Percentiles rank a stretch among this genome's conserved stretches.
Conservation (phyloP, 176 grass and related monocot species). For the Triticum turgidum region DNA sequence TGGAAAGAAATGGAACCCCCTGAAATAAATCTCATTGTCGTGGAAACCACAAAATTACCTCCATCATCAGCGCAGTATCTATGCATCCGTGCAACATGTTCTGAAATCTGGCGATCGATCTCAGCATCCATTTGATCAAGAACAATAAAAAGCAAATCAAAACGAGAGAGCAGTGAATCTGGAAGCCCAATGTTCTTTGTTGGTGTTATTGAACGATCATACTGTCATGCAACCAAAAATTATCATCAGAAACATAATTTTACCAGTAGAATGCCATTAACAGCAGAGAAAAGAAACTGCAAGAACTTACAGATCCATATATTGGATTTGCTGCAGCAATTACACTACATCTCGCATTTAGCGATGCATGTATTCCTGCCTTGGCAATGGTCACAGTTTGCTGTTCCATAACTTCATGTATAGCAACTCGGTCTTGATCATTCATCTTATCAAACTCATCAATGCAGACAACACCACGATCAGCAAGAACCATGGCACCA, state of each 20-base stretch:
- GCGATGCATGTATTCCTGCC: constrained; percentile 94
- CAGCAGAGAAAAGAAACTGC: background rate
- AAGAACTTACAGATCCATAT: constrained; percentile 83
- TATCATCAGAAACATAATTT: constrained; percentile 25
- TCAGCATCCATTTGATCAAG: constrained; percentile 99
- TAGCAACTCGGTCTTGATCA: constrained; percentile 93
- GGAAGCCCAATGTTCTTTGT: constrained; percentile 98
- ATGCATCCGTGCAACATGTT: constrained; percentile 93
- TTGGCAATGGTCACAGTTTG: constrained; percentile 99
- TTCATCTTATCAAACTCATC: constrained; percentile 99
- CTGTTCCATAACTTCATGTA: constrained; percentile 99
- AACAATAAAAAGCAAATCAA: constrained; percentile 98
- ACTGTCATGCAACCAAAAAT: constrained; percentile 48
- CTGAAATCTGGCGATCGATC: constrained; percentile 91
- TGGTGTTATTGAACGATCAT: constrained; percentile 91
- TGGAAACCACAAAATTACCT: constrained; percentile 50
- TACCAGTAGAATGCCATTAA: background rate
- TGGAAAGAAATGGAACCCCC: background rate
- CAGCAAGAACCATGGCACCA: constrained; percentile 99
- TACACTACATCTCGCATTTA: constrained; percentile 98
- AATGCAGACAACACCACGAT: constrained; percentile 93
- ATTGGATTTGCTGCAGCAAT: constrained; percentile 99
- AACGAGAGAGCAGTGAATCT: constrained; percentile 95
- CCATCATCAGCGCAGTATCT: constrained; percentile 92
- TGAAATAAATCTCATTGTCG: constrained; percentile 20